Conservation (phyloP, 179 eudicot species). For the Patellifolia procumbens region DNA sequence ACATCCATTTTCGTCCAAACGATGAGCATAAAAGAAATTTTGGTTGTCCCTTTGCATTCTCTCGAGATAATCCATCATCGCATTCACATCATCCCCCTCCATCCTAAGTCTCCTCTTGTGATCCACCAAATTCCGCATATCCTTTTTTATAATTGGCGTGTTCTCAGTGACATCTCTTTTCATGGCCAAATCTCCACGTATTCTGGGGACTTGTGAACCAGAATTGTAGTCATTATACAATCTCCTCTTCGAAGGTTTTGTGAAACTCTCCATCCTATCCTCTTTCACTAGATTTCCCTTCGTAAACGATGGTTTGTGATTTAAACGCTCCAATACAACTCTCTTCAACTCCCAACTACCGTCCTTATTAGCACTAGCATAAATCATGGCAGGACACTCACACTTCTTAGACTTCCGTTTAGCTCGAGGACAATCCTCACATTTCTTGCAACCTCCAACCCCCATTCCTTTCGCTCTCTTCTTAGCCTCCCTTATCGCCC, state of each 20-base stretch:
- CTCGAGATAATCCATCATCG: background rate
- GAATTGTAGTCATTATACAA: background rate
- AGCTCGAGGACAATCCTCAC: background rate
- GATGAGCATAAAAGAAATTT: background rate
- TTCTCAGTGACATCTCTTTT: background rate
- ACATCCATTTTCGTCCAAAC: background rate
- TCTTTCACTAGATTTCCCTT: background rate
- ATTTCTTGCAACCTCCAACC: background rate
- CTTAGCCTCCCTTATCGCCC: background rate
- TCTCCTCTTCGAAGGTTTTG: background rate
- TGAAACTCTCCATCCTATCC: background rate
- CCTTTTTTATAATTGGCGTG: background rate
- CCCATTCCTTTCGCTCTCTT: background rate
- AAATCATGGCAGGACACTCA: background rate
- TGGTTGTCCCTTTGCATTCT: background rate
- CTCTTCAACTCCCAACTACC: background rate
- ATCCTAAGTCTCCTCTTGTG: no score
- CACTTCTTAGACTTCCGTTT: background rate
- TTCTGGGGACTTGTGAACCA: background rate
- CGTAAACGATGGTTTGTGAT: background rate
- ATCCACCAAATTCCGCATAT: background rate
- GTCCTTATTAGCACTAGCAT: background rate
- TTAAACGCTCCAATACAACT: background rate
- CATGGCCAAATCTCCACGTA: background rate
- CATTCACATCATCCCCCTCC: background rate